A percentile compares a stretch with the other conserved stretches of the same genome.
These are phyloP conservation scores for Ustilago tritici DNA, from an alignment of 1,284 basidiomycete genomes.

Conservation along the genomic window DNA sequence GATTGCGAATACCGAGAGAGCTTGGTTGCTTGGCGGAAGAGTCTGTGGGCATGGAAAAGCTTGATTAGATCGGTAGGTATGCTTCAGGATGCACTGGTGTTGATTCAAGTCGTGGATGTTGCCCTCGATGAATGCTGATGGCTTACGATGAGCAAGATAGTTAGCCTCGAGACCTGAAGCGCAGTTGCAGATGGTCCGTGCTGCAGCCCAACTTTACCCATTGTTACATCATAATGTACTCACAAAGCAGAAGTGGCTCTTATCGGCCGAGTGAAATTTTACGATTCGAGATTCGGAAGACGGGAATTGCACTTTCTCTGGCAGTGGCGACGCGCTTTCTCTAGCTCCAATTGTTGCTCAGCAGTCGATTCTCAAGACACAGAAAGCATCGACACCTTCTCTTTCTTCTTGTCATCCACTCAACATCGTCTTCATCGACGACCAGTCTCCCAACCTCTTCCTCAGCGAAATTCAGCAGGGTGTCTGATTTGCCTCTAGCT, in stretches of 20 bases:
- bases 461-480: background rate
- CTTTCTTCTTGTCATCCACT: conserved; percentile 4
- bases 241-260: background rate
- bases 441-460: background rate
- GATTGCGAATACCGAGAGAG: background rate
- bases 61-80: too few species aligned
- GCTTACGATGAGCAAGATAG: too few species aligned
- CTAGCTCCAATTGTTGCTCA: conserved; percentile 8
- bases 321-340: conserved; percentile 20
- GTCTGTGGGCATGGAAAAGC: too few species aligned
- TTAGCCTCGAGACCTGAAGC: background rate
- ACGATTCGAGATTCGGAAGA: conserved; percentile 27
- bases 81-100: too few species aligned
- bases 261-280: background rate
- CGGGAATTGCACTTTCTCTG: conserved; percentile 21
- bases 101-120: too few species aligned
- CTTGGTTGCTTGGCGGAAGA: too few species aligned
- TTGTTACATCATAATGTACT: conserved; percentile 9
- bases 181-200: conserved; percentile 17
- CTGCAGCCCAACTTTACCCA: background rate
- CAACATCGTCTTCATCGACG: conserved; percentile 1
- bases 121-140: too few species aligned
- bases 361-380: conserved; percentile 13
- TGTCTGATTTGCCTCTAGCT: too few species aligned
- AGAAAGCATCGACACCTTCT: background rate